Evolutionary conservation across 495 filamentous ascomycete genomes (phyloP), one percentile per base, ranked within the genome.

Genomic region (Elasticomyces elasticus): DNA sequence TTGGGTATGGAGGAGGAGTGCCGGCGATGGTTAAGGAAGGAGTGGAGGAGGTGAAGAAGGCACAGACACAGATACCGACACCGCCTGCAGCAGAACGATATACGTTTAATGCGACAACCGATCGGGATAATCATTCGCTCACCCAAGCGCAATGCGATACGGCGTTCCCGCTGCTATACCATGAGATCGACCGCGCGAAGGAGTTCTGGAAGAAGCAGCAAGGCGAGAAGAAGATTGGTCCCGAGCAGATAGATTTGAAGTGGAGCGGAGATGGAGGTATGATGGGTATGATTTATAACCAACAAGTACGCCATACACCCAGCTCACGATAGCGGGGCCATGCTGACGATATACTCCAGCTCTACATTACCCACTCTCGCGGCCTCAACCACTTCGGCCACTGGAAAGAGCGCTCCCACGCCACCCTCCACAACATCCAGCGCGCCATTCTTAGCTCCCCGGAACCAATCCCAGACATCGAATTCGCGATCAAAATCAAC

Each of bases 401-500:
- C 48, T 51, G 48, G 48, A 24, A 40, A 23, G 48, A 51, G 17
- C 74, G 76, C 41, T 69, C 76, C 10, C 43, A 74, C 28, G 71
- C 72, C 15, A 66, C 68, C 2, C 62, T 71, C 1, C 33, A 57
- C 15, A 23, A 59, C 23, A 62, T 72, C 24, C 55, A 81, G 64
- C 54, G 75, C 6, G 74, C 77, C 38, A 70, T 76, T 5, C 76
- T 70, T 0, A 59, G 69, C 31, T 72, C 70, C 31, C 48, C 49
- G n/a, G 48, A 49, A 20, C 37, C 37, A 1, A 63, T 79, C 24
- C 82, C 79, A 1, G 76, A 86, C 59, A 80, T 85, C 46, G 76
- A 83, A 65, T 84, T 89, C 63, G 56, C 72, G 10, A 73, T 82
- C 61, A 69, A 67, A 24, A 66, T 77, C 9, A 74, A 78, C 54